These are phyloP conservation scores for Aureobasidium subglaciale DNA, from an alignment of 2,329 filamentous ascomycete species.

Conservation along the genomic window DNA sequence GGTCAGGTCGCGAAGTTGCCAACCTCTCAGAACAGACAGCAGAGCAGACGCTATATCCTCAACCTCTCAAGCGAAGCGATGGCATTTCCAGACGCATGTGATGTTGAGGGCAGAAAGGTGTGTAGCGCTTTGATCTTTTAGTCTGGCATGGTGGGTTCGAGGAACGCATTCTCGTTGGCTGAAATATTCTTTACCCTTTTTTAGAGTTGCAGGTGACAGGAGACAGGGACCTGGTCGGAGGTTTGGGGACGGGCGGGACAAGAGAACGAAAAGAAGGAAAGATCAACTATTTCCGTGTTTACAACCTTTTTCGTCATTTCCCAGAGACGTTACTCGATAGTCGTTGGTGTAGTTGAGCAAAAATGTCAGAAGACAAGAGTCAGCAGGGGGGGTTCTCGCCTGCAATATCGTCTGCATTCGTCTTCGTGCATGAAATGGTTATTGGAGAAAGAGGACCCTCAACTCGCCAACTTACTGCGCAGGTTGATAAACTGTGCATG, in stretches of 20 bases:
- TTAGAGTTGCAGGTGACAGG: slow-evolving; percentile 8
- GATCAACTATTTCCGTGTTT: slow-evolving; percentile 1
- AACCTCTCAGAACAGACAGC: too few species aligned
- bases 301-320: not conserved
- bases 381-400: not conserved
- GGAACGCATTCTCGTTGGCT: slow-evolving; percentile 3
- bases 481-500: not conserved
- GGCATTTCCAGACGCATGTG: not conserved
- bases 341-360: not conserved
- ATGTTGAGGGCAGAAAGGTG: not conserved
- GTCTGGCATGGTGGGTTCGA: too few species aligned
- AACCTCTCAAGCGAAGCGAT: too few species aligned
- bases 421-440: not conserved
- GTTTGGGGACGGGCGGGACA: too few species aligned
- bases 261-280: not conserved
- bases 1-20: too few species aligned
- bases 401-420: not conserved
- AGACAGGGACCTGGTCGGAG: slow-evolving; percentile 4
- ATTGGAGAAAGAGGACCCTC: not conserved
- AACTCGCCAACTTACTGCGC: not conserved
- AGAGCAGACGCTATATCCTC: too few species aligned
- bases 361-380: slow-evolving; percentile 7
- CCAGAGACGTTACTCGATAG: not conserved
- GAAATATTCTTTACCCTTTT: not conserved
- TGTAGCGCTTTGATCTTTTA: too few species aligned